phyloP scores from a whole-genome alignment of 768 basidiomycete genomes.

The Fibroporia radiculosa region DNA sequence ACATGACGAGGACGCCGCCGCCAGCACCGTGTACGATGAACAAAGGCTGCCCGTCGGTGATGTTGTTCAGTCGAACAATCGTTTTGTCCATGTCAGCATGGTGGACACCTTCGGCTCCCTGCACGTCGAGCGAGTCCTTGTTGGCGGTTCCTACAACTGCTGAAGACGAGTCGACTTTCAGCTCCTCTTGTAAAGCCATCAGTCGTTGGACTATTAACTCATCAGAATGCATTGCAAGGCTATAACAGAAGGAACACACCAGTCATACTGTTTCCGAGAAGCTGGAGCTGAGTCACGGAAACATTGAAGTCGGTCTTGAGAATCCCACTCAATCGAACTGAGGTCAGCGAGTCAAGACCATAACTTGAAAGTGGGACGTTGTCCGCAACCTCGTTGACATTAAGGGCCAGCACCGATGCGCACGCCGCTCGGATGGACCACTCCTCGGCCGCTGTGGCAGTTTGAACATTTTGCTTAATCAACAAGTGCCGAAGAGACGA shows the following conservation, averaged over 20 bases:
- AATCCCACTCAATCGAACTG: conserved; percentile 6
- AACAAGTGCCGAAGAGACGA: conserved; percentile 5
- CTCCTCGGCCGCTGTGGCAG: not conserved
- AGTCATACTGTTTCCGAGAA: conserved; percentile 5
- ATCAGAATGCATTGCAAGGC: not conserved
- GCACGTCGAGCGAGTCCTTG: not conserved
- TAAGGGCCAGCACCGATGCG: conserved; percentile 3
- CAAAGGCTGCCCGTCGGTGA: conserved; percentile 5
- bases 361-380: conserved; percentile 5
- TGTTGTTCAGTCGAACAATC: not conserved
- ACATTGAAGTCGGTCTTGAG: conserved; percentile 1
- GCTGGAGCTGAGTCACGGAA: conserved; percentile 4
- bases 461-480: conserved; percentile 2
- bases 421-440: conserved; percentile 4
- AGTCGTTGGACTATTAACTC: not conserved
- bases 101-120: not conserved
- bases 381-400: conserved; percentile 3
- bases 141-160: too few relatives aligned
- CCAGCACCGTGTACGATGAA: conserved; percentile 12
- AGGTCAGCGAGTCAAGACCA: conserved; percentile 7
- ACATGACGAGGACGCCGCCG: conserved; percentile 7
- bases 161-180: conserved; percentile 4
- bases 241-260: not conserved
- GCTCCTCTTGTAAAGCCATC: conserved; percentile 1
- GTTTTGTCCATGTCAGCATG: not conserved